A percentile compares a stretch with the other conserved stretches of the same genome.
phyloP scores from a whole-genome alignment of 208 protist species.

The Wallacemonas collosoma region DNA sequence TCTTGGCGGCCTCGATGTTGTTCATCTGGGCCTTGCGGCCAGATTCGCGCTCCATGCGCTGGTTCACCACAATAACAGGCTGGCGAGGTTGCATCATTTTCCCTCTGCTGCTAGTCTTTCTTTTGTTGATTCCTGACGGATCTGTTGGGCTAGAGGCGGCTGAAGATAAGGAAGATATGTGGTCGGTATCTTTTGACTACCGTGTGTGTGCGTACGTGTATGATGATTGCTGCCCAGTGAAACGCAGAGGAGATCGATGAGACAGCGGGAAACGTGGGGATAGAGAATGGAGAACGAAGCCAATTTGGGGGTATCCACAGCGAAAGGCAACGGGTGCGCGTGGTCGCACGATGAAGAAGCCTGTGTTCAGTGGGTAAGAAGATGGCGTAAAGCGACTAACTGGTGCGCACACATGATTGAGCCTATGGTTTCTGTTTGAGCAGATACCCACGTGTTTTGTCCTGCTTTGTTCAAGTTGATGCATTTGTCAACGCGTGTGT shows the following conservation, averaged over 20 bases:
- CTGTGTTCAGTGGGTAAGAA: not conserved
- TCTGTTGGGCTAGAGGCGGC: too few species aligned
- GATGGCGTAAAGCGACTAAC: too few species aligned
- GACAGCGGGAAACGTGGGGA: not conserved
- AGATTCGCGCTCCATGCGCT: constrained; percentile 96
- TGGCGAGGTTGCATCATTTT: constrained; percentile 67
- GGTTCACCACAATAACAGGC: constrained; percentile 92
- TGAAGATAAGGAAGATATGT: too few species aligned
- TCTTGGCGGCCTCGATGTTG: constrained; percentile 98
- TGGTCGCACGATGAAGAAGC: not conserved
- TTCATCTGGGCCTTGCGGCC: constrained; percentile 98
- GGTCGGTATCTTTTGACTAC: not conserved
- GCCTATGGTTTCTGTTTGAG: too few species aligned
- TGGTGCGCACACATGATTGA: too few species aligned
- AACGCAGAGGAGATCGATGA: not conserved
- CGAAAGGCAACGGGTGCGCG: too few species aligned
- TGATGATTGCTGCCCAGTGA: not conserved
- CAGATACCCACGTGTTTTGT: too few species aligned
- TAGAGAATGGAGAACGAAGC: not conserved
- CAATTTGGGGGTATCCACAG: too few species aligned
- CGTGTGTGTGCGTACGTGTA: not conserved
- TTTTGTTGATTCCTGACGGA: not conserved
- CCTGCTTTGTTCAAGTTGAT: too few species aligned
- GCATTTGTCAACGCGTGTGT: not conserved
- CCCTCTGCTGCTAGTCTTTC: not conserved